phyloP scores from a whole-genome alignment of 75 land plant genomes.

The Cunninghamia lanceolata region DNA sequence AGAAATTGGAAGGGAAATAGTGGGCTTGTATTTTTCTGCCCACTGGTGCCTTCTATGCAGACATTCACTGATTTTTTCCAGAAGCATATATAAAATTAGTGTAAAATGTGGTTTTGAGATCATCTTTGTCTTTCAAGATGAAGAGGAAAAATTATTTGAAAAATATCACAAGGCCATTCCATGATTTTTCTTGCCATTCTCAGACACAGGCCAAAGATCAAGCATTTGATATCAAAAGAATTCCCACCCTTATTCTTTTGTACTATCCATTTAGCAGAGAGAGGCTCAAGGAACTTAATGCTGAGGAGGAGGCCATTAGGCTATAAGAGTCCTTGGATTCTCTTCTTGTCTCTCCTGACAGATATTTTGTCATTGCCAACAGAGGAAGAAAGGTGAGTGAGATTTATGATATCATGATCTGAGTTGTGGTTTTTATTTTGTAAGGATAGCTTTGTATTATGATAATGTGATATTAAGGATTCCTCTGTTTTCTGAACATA shows the following conservation, averaged over 20 bases:
- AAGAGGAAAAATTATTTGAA: slow-evolving; percentile 20
- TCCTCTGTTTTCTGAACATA: no score
- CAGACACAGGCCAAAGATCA: slow-evolving; percentile 8
- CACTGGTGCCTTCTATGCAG: slow-evolving; percentile 46
- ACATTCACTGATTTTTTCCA: slow-evolving; percentile 22
- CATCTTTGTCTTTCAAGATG: slow-evolving; percentile 31
- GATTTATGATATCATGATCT: no score
- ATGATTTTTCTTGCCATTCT: slow-evolving; percentile 48
- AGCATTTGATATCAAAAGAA: slow-evolving; percentile 17
- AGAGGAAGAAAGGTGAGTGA: slow-evolving; percentile 33
- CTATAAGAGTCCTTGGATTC: slow-evolving; percentile 7
- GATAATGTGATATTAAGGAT: no score
- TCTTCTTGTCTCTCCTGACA: slow-evolving; percentile 18
- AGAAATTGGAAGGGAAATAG: slow-evolving; percentile 19
- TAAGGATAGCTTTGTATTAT: no score
- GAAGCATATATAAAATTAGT: slow-evolving; percentile 27
- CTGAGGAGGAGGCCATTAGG: slow-evolving; percentile 15
- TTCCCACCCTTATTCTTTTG: slow-evolving; percentile 29
- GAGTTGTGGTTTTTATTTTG: background rate
- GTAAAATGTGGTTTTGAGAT: slow-evolving; percentile 23
- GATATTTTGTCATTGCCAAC: slow-evolving; percentile 37
- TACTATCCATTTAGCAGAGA: slow-evolving; percentile 28
- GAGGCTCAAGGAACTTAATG: slow-evolving; percentile 29
- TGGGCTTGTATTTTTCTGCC: slow-evolving; percentile 47
- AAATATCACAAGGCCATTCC: slow-evolving; percentile 35